Evolutionary conservation across 768 basidiomycete species (phyloP), one percentile per base, ranked within the genome.

Genomic region (Lenzites betulinus): DNA sequence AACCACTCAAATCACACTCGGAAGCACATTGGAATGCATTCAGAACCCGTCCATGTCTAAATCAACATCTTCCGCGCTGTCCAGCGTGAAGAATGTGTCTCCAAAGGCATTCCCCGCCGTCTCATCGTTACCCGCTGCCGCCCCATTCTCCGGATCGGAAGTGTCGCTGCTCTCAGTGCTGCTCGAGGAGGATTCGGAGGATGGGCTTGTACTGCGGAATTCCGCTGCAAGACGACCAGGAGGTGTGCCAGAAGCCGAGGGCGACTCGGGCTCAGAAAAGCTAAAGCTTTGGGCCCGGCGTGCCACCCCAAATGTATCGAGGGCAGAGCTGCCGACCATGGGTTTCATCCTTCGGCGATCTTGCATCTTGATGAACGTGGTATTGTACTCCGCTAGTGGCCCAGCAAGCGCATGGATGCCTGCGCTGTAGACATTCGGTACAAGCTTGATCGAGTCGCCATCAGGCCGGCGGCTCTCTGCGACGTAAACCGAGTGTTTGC

Each of bases 321-420:
- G 18, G n/a, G 48, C 28, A 9, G 48, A 49, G 38, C 5, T 2
- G 16, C 51, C 43, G 13, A n/a, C 43, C 1, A 54, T 16, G n/a
- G 53, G 53, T 18, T n/a, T 20, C 53, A 54, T 50, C 11, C 46
- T 52, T 8, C 63, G 54, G 1, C 69, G 63, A n/a, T 47, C 39
- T 38, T 67, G 68, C 7, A 72, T 58, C 7, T 49, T 44, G 1
- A 13, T 0, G 26, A 75, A 69, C 3, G 54, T 44, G 8, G 52
- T 26, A 57, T 75, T 76, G 62, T 67, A 75, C 12, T 74, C 71
- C 0, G 22, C 0, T 0, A 76, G 51, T 0, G 72, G 71, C n/a
- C 55, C 53, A 1, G 36, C 39, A 1, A 76, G 67, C 3, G 46
- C 38, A 9, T 62, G 18, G 11, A 71, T 42, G 16, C 72, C 72